These are phyloP conservation scores for Pezicula carpinea DNA, from an alignment of 2,329 filamentous ascomycete species.

Conservation along the genomic window DNA sequence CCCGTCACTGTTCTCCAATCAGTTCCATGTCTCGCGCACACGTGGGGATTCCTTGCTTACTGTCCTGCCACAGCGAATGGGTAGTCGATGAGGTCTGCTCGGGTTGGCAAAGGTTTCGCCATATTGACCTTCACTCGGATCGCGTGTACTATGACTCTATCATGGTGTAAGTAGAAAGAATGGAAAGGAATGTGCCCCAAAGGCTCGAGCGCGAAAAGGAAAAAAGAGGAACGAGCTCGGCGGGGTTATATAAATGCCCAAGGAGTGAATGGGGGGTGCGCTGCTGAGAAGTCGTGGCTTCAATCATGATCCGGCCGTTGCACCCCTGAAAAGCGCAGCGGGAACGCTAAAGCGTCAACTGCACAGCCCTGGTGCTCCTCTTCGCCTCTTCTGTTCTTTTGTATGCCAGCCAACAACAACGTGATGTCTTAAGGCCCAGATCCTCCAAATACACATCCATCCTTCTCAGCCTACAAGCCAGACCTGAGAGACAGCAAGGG, in stretches of 20 bases:
- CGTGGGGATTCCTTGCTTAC: slow-evolving; percentile 44
- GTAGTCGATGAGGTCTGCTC: slow-evolving; percentile 61
- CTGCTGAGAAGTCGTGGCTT: neutral
- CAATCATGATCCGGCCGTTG: neutral
- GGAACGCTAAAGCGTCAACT: neutral
- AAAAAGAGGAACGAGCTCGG: neutral
- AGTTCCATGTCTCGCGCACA: slow-evolving; percentile 5
- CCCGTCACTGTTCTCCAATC: slow-evolving; percentile 62
- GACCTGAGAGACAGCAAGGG: too few species aligned
- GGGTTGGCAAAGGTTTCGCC: slow-evolving; percentile 34
- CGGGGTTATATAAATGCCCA: neutral
- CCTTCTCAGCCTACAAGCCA: too few species aligned
- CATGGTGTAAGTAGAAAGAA: slow-evolving; percentile 22
- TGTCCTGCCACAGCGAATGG: slow-evolving; percentile 78
- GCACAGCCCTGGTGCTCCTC: too few species aligned
- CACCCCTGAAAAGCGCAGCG: neutral
- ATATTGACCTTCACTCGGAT: slow-evolving; percentile 28
- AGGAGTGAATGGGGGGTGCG: neutral
- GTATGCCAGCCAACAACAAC: too few species aligned
- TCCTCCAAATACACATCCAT: too few species aligned
- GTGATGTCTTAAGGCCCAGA: too few species aligned
- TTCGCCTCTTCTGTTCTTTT: too few species aligned
- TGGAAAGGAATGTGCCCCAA: slow-evolving; percentile 10
- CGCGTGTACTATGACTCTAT: slow-evolving; percentile 25
- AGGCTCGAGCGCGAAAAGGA: slow-evolving; percentile 8